Conservation (phyloP, 108 stramenopile species). For the Skeletonema marinoi region DNA sequence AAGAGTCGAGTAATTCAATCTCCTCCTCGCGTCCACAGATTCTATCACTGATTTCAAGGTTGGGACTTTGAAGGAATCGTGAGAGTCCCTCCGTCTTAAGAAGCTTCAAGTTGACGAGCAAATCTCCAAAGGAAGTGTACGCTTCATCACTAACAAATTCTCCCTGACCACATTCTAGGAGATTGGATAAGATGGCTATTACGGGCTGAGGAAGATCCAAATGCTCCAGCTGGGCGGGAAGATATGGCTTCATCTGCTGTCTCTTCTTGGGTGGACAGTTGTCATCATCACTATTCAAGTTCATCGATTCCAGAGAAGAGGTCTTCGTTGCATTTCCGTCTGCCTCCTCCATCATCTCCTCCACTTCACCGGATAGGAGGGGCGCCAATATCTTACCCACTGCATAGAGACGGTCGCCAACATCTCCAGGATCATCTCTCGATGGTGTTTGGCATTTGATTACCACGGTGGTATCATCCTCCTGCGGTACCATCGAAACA, state of each 20-base stretch:
- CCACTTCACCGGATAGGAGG: conserved; percentile 9
- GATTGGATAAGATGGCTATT: neutral
- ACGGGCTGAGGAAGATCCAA: neutral
- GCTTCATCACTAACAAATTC: conserved; percentile 17
- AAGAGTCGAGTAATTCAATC: conserved; percentile 1
- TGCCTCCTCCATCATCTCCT: neutral
- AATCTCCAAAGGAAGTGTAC: conserved; percentile 20
- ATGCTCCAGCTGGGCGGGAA: neutral
- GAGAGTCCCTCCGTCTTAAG: conserved; percentile 17
- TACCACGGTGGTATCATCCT: neutral
- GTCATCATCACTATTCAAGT: neutral
- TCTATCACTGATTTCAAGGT: conserved; percentile 10
- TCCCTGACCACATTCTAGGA: conserved; percentile 26
- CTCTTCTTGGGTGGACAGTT: neutral
- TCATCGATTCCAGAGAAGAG: neutral
- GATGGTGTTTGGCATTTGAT: neutral
- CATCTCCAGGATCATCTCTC: neutral
- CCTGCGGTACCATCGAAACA: neutral
- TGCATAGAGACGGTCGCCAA: conserved; percentile 9
- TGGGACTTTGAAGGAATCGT: conserved; percentile 15
- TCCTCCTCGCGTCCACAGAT: conserved; percentile 31
- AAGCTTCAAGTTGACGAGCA: conserved; percentile 18
- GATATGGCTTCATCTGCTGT: neutral
- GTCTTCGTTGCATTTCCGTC: neutral
- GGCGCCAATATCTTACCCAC: conserved; percentile 12